Percentiles rank a stretch among this genome's conserved stretches.
These are phyloP conservation scores for Pisolithus thermaeus DNA, from an alignment of 1,284 basidiomycete genomes.

Conservation along the genomic window DNA sequence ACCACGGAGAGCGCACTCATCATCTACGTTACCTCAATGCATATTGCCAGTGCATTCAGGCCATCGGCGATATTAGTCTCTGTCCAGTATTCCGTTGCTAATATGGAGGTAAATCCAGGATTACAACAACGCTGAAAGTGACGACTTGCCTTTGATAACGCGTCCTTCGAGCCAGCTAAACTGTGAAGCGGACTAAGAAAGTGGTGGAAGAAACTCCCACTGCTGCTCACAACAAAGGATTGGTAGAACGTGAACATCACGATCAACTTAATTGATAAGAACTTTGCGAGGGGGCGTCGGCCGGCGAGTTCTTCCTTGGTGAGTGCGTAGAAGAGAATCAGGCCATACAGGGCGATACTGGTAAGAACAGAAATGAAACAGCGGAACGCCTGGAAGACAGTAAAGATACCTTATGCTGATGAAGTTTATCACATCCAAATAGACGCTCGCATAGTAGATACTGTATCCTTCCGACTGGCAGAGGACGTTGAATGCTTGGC, in stretches of 20 bases:
- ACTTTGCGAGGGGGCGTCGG: constrained; percentile 76
- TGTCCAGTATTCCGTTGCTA: constrained; percentile 75
- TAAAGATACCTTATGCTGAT: constrained; percentile 65
- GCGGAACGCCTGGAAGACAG: not conserved
- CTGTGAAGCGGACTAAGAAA: constrained; percentile 52
- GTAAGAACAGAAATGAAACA: constrained; percentile 5
- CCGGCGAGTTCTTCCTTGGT: constrained; percentile 72
- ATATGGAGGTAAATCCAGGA: constrained; percentile 5
- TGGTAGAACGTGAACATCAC: constrained; percentile 86
- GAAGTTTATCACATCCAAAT: constrained; percentile 68
- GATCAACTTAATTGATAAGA: constrained; percentile 77
- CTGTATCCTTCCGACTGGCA: constrained; percentile 60
- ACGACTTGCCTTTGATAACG: constrained; percentile 51
- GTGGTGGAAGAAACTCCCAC: not conserved
- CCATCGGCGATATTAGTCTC: constrained; percentile 76
- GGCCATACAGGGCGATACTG: constrained; percentile 73
- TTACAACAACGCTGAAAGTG: not conserved
- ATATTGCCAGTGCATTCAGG: constrained; percentile 73
- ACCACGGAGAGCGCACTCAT: not conserved
- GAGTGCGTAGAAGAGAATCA: constrained; percentile 77
- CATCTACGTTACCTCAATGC: constrained; percentile 59
- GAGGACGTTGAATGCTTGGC: constrained; percentile 59
- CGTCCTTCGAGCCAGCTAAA: constrained; percentile 52
- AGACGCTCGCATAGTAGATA: constrained; percentile 61
- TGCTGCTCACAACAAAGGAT: constrained; percentile 53